Base-by-base conservation (phyloP, 371 early-diverging fungal species). In the Chytridiales sp. region DNA sequence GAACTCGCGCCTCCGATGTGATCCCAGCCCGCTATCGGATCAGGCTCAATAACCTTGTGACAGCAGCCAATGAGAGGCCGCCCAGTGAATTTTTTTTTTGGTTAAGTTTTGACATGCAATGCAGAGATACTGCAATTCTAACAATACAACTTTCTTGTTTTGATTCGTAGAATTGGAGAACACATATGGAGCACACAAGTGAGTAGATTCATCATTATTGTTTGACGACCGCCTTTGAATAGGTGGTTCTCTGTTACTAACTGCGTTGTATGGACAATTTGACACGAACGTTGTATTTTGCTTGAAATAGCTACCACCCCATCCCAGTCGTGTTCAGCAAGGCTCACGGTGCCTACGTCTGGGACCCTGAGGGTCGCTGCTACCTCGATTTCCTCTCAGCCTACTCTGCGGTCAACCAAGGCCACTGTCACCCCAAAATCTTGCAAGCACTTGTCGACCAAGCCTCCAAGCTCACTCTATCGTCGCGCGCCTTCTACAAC, bases 321-420 rank as follows among this genome's bases (percentile, higher is more conserved):
- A 76, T 98, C 35, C 97, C 97, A 19, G 88, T 93, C 3, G 98
- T 98, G 44, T 91, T 96, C 67, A 66, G 88, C 64, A 85, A 84
- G 65, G 98, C 90, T 35, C 49, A 94, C 71, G 98, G 98, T 26
- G 84, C 88, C 9, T 62, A 77, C 59, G 97, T 97, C 41, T 92
- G 90, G 90, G 97, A 98, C 69, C 95, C 95, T 39, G 98, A 97
- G 76, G 95, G 95, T 57, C 82, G 85, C 57, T 84, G 86, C 69
- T 97, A 95, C 84, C 85, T 93, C 78, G 98, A 98, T 77, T 96
- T 96, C 68, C 74, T 98, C 62, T 93, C 93, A 24, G 96, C 95
- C 30, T 98, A 98, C 73, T 92, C 92, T 19, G 95, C 97, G 38
- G 92, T 92, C 62, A 98, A 98, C 78, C 98, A 98, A 78, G 95